A percentile compares a stretch with the other conserved stretches of the same genome.
Conservation (phyloP, 2,329 filamentous ascomycete genomes). For the Aureobasidium sp. region DNA sequence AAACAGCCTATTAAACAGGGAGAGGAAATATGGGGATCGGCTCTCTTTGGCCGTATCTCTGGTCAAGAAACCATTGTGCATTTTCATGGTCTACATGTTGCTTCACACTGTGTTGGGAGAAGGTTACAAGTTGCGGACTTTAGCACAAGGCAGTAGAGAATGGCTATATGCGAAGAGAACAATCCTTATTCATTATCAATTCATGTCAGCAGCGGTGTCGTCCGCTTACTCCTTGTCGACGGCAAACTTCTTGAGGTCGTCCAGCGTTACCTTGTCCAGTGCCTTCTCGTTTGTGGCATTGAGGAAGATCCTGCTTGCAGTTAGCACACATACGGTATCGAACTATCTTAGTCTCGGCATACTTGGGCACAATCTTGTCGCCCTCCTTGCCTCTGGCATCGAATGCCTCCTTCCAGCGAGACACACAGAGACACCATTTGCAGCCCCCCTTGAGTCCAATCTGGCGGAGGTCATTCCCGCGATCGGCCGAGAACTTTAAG, state of each 20-base stretch:
- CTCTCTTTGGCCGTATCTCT: background rate
- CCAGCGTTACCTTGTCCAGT: conserved; percentile 38
- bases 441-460: conserved; percentile 49
- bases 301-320: conserved; percentile 32
- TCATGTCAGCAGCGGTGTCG: background rate
- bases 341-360: background rate
- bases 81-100: background rate
- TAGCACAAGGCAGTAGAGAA: background rate
- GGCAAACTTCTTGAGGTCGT: conserved; percentile 43
- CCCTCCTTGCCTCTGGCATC: conserved; percentile 41
- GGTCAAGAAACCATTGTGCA: background rate
- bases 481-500: conserved; percentile 50
- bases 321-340: conserved; percentile 21
- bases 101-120: background rate
- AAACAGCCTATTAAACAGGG: background rate
- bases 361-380: conserved; percentile 37
- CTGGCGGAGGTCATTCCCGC: conserved; percentile 49
- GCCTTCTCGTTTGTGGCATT: conserved; percentile 46
- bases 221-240: conserved; percentile 28
- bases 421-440: conserved; percentile 55
- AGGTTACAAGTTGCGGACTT: background rate
- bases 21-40: background rate
- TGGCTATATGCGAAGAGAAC: background rate
- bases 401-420: conserved; percentile 46
- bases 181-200: background rate